Conservation (phyloP, 148 eudicot species). For the Camellia granthamiana region DNA sequence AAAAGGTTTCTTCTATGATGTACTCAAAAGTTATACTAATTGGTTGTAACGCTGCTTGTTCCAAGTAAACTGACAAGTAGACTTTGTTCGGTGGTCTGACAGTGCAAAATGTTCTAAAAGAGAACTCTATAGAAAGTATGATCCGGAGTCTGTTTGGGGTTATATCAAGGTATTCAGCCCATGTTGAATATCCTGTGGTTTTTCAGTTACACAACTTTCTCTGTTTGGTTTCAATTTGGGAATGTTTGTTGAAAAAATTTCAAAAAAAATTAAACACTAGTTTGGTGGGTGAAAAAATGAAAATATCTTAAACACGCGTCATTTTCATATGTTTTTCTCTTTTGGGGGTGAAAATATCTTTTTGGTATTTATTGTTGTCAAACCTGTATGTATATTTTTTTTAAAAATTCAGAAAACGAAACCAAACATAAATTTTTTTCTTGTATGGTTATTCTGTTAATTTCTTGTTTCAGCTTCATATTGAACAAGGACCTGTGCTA, state of each 20-base stretch:
- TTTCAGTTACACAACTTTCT: not conserved
- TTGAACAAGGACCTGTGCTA: slow-evolving; percentile 95
- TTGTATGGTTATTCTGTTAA: not conserved
- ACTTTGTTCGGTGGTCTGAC: slow-evolving; percentile 68
- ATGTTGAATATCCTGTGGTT: not conserved
- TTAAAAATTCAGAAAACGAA: no score
- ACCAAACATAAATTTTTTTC: no score
- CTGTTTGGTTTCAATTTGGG: no score
- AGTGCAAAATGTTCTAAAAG: slow-evolving; percentile 60
- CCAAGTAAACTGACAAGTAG: slow-evolving; percentile 19
- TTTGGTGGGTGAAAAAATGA: no score
- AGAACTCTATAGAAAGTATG: slow-evolving; percentile 55
- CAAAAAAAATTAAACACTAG: not conserved
- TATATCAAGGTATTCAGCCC: slow-evolving; percentile 69
- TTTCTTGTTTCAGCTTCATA: slow-evolving; percentile 63
- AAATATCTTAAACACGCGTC: no score
- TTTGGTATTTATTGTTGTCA: not conserved
- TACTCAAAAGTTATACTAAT: slow-evolving; percentile 12
- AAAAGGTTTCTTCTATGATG: slow-evolving; percentile 51
- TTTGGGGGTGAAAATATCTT: not conserved
- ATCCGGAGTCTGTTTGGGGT: slow-evolving; percentile 85
- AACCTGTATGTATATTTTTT: no score
- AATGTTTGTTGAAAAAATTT: not conserved
- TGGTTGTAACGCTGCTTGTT: not conserved
- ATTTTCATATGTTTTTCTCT: no score